A percentile compares a stretch with the other conserved stretches of the same genome.
Evolutionary conservation across 2,329 filamentous ascomycete species (phyloP).

Genomic region (Canariomyces notabilis): DNA sequence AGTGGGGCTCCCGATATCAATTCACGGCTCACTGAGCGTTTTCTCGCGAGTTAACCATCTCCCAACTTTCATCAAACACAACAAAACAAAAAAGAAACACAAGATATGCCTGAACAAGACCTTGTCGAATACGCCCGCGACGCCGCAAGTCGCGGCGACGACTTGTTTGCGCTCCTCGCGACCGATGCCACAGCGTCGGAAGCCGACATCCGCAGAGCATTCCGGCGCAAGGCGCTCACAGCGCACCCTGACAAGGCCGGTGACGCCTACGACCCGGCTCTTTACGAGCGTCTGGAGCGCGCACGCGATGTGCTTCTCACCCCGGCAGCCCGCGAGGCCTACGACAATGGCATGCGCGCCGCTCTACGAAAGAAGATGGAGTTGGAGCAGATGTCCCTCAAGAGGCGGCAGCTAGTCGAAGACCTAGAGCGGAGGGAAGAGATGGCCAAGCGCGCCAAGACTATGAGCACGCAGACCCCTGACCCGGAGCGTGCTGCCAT

Average conservation of each 20-base stretch:
- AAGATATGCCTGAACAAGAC: conserved; percentile 37
- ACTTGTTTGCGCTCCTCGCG: conserved; percentile 74
- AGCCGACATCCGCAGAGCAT: conserved; percentile 75
- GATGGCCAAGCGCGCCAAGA: conserved; percentile 59
- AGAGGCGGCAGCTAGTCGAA: conserved; percentile 72
- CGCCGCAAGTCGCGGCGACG: conserved; percentile 56
- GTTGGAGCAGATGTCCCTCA: conserved; percentile 67
- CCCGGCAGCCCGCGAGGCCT: conserved; percentile 63
- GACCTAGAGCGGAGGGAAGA: conserved; percentile 55
- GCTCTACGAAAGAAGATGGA: conserved; percentile 64
- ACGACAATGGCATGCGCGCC: conserved; percentile 72
- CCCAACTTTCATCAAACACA: neutral
- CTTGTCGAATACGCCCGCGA: conserved; percentile 51
- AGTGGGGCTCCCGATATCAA: neutral
- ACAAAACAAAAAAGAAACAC: conserved; percentile 1
- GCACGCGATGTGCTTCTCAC: conserved; percentile 81
- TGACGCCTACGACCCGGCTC: conserved; percentile 66
- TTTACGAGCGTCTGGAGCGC: conserved; percentile 80
- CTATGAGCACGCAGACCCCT: conserved; percentile 1
- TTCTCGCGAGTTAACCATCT: neutral
- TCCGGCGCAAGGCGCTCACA: conserved; percentile 72
- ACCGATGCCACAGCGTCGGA: conserved; percentile 60
- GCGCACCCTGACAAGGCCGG: conserved; percentile 92
- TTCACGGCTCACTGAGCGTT: too few relatives aligned
- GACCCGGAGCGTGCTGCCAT: conserved; percentile 32